Evolutionary conservation across 768 basidiomycete genomes (phyloP), one percentile per base, ranked within the genome.

Genomic region (Clavulina sp.): DNA sequence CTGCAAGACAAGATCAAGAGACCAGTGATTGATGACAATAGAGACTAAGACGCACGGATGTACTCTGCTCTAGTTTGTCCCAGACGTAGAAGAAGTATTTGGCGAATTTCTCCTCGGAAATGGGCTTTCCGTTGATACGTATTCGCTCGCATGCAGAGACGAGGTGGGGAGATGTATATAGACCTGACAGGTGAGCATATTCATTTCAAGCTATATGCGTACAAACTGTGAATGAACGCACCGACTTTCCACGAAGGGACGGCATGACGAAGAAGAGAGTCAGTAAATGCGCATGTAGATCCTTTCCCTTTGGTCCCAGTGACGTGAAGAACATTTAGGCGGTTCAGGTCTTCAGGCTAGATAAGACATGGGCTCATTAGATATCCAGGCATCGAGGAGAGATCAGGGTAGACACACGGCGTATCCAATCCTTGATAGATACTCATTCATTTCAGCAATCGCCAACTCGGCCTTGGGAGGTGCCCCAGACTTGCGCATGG

Each of bases 281-380:
- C 83, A 3, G 77, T 75, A 60, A 97, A 97, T 5, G 95, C 93
- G 57, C 85, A 87, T 1, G 95, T 91, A 2, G 93, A 97, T 4
- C 93, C 93, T 64, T 99, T 99, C 31, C 93, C 93, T 67, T 99
- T 99, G 3, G 95, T 97, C 3, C 93, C 93, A 5, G 93, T 92
- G 57, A 99, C 79, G 69, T 99, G 93, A 44, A 97, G 76, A 52
- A 93, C 88, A 64, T 96, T 93, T 50, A 99, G 70, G 23, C 68
- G 66, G 62, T 96, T 91, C 40, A 99, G 73, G 56, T 92, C 81
- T 52, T 76, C 70, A 38, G 84, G 74, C 91, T 95, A 59, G 32
- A 19, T 28, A 30, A 31, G 21, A 18, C 1, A 30, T 46, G 13
- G 24, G 26, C 26, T 46, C 13, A 13, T 9, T 13, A 16, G 13